Evolutionary conservation across 768 basidiomycete genomes (phyloP).

Genomic region (Termitomyces sp.): DNA sequence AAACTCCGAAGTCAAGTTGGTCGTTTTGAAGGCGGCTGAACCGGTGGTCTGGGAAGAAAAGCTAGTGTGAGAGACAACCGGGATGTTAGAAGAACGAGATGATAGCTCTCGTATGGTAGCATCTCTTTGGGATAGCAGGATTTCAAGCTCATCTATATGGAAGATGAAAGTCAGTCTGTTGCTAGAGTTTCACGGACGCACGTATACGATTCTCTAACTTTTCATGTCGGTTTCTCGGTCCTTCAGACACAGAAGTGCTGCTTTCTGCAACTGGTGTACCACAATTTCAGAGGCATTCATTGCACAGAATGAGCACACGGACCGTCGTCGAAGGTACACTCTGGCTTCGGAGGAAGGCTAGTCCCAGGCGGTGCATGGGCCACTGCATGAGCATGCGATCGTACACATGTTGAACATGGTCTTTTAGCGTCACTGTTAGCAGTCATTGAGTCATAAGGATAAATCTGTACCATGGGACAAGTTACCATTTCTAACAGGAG

Average conservation of each 20-base stretch:
- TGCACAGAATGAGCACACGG: not conserved
- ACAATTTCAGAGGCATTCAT: not conserved
- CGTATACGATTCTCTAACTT: slow-evolving; percentile 66
- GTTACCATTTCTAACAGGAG: slow-evolving; percentile 55
- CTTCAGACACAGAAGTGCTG: slow-evolving; percentile 34
- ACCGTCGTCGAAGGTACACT: slow-evolving; percentile 80
- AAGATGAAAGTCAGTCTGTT: not conserved
- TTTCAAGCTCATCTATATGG: slow-evolving; percentile 60
- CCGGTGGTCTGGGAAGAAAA: not conserved
- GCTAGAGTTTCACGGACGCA: slow-evolving; percentile 27
- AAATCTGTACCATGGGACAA: slow-evolving; percentile 6
- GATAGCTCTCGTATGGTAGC: slow-evolving; percentile 14
- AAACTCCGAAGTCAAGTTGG: not conserved
- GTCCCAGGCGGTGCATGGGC: slow-evolving; percentile 58
- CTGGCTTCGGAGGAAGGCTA: slow-evolving; percentile 49
- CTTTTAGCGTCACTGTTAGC: slow-evolving; percentile 62
- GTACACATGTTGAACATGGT: slow-evolving; percentile 74
- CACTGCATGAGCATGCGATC: slow-evolving; percentile 68
- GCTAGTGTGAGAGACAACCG: slow-evolving; percentile 1
- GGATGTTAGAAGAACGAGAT: slow-evolving; percentile 3
- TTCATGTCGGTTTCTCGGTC: slow-evolving; percentile 59
- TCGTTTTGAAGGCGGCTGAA: not conserved
- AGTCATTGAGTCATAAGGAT: not conserved
- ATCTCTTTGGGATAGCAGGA: slow-evolving; percentile 59
- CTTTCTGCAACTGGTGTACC: slow-evolving; percentile 37